Evolutionary conservation across 176 grass and related monocot species (phyloP).

Genomic region (Juncus effusus): DNA sequence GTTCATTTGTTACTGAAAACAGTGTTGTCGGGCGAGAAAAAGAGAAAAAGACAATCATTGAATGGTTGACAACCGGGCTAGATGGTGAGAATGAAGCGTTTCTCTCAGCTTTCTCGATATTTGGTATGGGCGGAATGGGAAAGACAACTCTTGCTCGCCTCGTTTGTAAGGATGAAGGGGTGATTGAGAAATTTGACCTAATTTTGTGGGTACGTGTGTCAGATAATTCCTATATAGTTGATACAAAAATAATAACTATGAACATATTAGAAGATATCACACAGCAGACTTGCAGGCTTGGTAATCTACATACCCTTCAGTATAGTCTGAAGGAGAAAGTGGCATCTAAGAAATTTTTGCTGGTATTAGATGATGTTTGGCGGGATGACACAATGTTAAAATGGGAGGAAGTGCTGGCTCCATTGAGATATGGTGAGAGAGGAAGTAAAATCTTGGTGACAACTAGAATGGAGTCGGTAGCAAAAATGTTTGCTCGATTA

Average conservation of each 20-base stretch:
- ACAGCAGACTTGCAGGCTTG: slow-evolving; percentile 7
- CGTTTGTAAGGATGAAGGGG: slow-evolving; percentile 21
- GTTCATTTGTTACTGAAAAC: neutral
- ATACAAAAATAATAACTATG: slow-evolving; percentile 28
- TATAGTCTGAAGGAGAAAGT: slow-evolving; percentile 8
- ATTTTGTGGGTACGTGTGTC: slow-evolving; percentile 38
- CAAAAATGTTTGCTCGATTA: neutral
- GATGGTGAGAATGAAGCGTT: neutral
- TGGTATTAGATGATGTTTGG: slow-evolving; percentile 55
- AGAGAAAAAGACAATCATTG: slow-evolving; percentile 2
- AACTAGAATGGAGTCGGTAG: slow-evolving; percentile 15
- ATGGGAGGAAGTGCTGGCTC: slow-evolving; percentile 30
- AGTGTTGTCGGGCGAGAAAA: slow-evolving; percentile 8
- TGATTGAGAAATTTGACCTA: slow-evolving; percentile 26
- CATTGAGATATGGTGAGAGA: slow-evolving; percentile 16
- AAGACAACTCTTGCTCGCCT: slow-evolving; percentile 43
- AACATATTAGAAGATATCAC: slow-evolving; percentile 30
- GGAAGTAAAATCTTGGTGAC: slow-evolving; percentile 38
- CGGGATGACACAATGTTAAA: slow-evolving; percentile 8
- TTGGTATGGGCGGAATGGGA: slow-evolving; percentile 40
- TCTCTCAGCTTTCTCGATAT: slow-evolving; percentile 32
- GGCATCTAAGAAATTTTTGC: slow-evolving; percentile 32
- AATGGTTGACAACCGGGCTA: slow-evolving; percentile 2
- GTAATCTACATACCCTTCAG: slow-evolving; percentile 34
- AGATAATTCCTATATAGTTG: neutral